Evolutionary conservation across 2,329 filamentous ascomycete species (phyloP), one percentile per base, ranked within the genome.

Genomic region (Myriosclerotinia scirpicola): DNA sequence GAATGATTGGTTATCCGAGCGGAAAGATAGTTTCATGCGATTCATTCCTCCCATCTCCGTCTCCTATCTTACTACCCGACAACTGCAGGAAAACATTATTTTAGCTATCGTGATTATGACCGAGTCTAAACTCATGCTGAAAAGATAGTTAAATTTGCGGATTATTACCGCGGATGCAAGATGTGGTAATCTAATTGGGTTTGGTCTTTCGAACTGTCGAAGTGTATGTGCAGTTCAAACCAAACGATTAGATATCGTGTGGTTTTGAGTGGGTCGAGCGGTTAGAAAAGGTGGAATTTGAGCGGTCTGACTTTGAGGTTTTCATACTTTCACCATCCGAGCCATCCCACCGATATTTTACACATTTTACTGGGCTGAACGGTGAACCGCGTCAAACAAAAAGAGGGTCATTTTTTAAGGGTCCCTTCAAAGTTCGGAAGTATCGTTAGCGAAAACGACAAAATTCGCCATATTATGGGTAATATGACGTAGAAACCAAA

Each of bases 381-480:
- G 44, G 20, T 60, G 53, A 38, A 22, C 34, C 56, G 56, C 34
- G 46, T 59, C 56, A 48, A 46, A 5, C 34, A 36, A 44, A 59
- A 48, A 30, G 46, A 48, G 20, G 46, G 15, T 36, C 44, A 11
- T 14, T 48, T 59, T 38, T 3, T 15, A 30, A 50, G 58, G 58
- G 44, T 60, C 58, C 11, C 46, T 44, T 6, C 46, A 26, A 26
- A 26, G 26, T 22, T 38, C 42, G 34, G 58, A 61, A 38, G 58
- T 44, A 61, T 61, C 44, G 26, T 52, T 61, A 61, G 56, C 56
- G 30, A 60, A 26, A 60, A 22, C 30, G 34, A 60, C 44, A 42
- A 60, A 60, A 26, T 60, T 60, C 30, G 56, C 56, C 44, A 60
- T 60, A 50, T 22, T 61, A 61, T 61, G 58, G 58, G n/a, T 61